Percentiles rank a stretch among this genome's conserved stretches.
These are phyloP conservation scores for Symmetrospora coprosmae DNA, from an alignment of 768 basidiomycete genomes.

Conservation along the genomic window DNA sequence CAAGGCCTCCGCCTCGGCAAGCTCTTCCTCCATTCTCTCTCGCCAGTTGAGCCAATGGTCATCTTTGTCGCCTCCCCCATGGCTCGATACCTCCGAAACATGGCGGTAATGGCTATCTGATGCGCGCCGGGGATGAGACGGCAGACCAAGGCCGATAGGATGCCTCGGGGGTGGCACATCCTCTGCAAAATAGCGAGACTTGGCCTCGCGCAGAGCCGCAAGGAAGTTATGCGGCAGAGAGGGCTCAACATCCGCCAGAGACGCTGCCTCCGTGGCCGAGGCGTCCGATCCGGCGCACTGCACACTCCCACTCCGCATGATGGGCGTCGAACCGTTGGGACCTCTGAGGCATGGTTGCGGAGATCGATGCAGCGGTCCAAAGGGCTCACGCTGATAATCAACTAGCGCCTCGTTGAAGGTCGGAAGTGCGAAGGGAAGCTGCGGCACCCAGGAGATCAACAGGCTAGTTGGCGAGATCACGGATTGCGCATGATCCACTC, in stretches of 20 bases:
- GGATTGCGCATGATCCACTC: no score
- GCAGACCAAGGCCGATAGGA: no score
- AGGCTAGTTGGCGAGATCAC: not conserved
- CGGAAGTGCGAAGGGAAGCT: constrained; percentile 22
- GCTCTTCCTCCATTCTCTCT: not conserved
- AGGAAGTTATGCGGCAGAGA: constrained; percentile 5
- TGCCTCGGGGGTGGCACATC: no score
- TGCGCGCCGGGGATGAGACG: no score
- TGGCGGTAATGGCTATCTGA: no score
- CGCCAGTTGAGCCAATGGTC: constrained; percentile 22
- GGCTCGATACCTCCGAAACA: not conserved
- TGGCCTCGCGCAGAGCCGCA: not conserved
- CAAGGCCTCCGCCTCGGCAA: not conserved
- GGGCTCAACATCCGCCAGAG: not conserved
- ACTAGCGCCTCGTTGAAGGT: not conserved
- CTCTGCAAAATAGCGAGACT: not conserved
- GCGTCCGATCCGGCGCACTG: no score
- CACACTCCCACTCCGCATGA: not conserved
- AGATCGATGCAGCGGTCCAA: constrained; percentile 15
- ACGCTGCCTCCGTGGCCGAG: not conserved
- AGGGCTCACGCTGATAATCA: not conserved
- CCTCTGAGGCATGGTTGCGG: no score
- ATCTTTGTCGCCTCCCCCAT: not conserved
- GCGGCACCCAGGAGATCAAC: not conserved
- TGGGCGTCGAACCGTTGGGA: not conserved